phyloP scores from a whole-genome alignment of 208 protist genomes.

The Crithidia brevicula region DNA sequence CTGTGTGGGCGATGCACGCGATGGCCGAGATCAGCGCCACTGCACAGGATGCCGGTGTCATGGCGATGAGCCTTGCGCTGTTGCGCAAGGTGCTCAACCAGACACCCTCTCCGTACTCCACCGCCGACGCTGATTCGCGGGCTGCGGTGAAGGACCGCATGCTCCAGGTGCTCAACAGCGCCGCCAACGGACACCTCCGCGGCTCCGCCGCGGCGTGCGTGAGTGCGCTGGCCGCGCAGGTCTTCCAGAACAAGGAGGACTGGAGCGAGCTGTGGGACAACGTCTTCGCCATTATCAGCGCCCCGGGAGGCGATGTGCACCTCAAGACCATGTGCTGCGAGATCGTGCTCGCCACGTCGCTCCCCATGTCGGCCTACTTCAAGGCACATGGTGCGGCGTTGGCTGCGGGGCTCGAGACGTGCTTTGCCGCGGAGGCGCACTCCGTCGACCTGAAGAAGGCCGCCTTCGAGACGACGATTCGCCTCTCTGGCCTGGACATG shows the following conservation, averaged over 20 bases:
- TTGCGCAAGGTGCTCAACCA: conserved; percentile 77
- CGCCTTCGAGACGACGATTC: conserved; percentile 69
- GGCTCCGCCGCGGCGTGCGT: conserved; percentile 77
- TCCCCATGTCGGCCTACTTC: conserved; percentile 64
- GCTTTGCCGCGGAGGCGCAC: conserved; percentile 37
- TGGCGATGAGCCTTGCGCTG: conserved; percentile 70
- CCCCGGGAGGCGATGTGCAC: conserved; percentile 38
- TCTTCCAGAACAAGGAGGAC: conserved; percentile 62
- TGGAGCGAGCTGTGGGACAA: conserved; percentile 82
- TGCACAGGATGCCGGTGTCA: conserved; percentile 40
- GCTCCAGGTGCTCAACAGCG: conserved; percentile 62
- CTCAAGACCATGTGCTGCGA: conserved; percentile 82
- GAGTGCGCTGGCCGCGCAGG: conserved; percentile 66
- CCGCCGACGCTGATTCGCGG: conserved; percentile 49
- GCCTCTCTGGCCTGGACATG: conserved; percentile 49
- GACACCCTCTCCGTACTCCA: conserved; percentile 52
- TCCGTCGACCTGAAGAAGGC: conserved; percentile 46
- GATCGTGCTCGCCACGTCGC: conserved; percentile 63
- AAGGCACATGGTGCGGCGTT: conserved; percentile 41
- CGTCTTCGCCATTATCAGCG: conserved; percentile 67
- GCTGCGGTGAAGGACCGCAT: conserved; percentile 56
- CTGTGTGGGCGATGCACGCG: conserved; percentile 64
- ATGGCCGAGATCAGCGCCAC: conserved; percentile 63
- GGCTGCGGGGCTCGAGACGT: conserved; percentile 57
- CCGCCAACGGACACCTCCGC: conserved; percentile 55